These are phyloP conservation scores for Chlamydomonas reinhardtii DNA, from an alignment of 163 green algal genomes.

Conservation along the genomic window DNA sequence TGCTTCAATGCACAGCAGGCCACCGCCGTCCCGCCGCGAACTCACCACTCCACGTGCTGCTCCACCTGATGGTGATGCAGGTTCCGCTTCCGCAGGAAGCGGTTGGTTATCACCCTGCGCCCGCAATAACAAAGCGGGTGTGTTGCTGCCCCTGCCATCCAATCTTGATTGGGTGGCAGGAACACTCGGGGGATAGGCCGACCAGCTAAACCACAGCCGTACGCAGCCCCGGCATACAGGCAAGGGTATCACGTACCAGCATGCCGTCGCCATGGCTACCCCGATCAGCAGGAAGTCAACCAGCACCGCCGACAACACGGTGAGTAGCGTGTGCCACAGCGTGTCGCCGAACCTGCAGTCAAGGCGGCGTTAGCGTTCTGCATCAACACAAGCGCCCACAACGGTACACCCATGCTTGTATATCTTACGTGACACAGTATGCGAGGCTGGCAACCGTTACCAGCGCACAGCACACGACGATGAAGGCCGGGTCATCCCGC, in stretches of 20 bases:
- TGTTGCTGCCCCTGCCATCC: too few relatives aligned
- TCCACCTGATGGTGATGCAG: conserved; percentile 84
- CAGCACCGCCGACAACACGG: conserved; percentile 81
- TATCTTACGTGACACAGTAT: conserved; percentile 87
- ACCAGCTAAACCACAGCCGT: too few relatives aligned
- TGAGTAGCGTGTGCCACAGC: conserved; percentile 74
- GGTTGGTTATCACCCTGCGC: conserved; percentile 86
- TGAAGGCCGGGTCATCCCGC: conserved; percentile 96
- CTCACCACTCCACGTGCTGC: conserved; percentile 92
- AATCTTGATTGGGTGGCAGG: too few relatives aligned
- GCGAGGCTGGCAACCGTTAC: conserved; percentile 76
- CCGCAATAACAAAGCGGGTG: not conserved
- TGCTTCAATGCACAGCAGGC: too few relatives aligned
- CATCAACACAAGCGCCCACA: too few relatives aligned
- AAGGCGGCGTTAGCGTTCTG: not conserved
- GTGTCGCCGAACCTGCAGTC: conserved; percentile 84
- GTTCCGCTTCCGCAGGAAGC: conserved; percentile 77
- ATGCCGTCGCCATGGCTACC: conserved; percentile 75
- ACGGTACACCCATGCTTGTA: too few relatives aligned
- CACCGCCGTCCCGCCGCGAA: too few relatives aligned
- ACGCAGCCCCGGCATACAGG: too few relatives aligned
- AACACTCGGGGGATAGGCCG: too few relatives aligned
- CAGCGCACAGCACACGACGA: conserved; percentile 86
- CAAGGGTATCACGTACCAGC: conserved; percentile 80
- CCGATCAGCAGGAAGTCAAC: conserved; percentile 89